Evolutionary conservation across 495 filamentous ascomycete genomes (phyloP).

Genomic region (Platismatia glauca): DNA sequence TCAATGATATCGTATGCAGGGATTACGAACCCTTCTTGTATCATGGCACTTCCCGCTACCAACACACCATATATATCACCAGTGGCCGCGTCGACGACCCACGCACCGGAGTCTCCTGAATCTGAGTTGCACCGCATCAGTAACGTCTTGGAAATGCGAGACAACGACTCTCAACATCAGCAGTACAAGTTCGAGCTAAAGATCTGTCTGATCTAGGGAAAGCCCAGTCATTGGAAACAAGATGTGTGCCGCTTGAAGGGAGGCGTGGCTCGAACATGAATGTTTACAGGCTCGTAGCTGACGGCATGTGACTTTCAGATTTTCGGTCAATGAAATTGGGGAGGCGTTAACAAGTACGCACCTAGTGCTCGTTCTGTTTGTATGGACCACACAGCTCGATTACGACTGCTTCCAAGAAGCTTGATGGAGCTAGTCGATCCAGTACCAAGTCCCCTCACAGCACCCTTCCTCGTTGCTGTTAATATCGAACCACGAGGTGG

Average conservation of each 20-base stretch:
- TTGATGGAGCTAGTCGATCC: constrained; percentile 4
- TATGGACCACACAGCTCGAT: neutral
- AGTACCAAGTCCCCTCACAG: constrained; percentile 1
- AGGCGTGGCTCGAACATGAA: neutral
- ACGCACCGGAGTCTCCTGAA: constrained; percentile 3
- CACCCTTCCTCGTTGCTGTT: neutral
- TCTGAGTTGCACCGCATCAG: neutral
- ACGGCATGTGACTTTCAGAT: neutral
- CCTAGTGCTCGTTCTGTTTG: neutral
- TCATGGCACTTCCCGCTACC: constrained; percentile 2
- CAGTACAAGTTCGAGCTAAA: neutral
- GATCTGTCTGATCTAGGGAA: neutral
- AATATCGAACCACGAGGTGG: neutral
- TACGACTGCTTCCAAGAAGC: neutral
- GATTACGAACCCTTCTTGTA: constrained; percentile 6
- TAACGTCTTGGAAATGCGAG: neutral
- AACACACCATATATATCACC: constrained; percentile 4
- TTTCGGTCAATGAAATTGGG: neutral
- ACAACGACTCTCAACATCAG: neutral
- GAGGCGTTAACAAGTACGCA: neutral
- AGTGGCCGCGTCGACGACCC: neutral
- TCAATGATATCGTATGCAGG: neutral
- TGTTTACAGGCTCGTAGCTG: neutral
- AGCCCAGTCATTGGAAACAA: neutral
- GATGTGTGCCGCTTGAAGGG: neutral